Evolutionary conservation across 2,329 filamentous ascomycete genomes (phyloP).

Genomic region (Reticulascus tulasneorum): DNA sequence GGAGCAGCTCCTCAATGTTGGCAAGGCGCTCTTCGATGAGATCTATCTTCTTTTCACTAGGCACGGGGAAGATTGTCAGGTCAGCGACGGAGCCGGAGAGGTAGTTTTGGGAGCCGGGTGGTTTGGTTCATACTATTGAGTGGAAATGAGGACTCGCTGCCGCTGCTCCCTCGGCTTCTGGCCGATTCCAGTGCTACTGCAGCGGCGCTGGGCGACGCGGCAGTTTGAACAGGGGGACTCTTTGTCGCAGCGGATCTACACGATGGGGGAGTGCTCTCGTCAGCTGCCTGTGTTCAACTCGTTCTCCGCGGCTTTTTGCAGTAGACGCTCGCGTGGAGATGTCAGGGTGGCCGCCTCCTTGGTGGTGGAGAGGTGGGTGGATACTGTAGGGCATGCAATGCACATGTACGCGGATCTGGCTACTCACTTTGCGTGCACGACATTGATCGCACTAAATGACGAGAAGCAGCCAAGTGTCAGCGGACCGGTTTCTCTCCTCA

Average conservation of each 20-base stretch:
- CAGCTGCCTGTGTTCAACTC: no score
- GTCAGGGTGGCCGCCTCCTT: no score
- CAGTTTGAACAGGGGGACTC: conserved; percentile 56
- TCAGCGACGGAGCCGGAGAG: no score
- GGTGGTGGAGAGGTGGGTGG: no score
- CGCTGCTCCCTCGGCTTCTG: conserved; percentile 52
- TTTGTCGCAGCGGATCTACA: conserved; percentile 56
- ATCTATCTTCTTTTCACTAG: conserved; percentile 53
- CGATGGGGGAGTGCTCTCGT: no score
- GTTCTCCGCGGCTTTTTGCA: no score
- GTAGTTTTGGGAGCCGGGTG: no score
- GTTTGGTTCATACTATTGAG: conserved; percentile 59
- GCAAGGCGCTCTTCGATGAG: conserved; percentile 40
- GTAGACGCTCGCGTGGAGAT: no score
- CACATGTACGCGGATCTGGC: conserved; percentile 2
- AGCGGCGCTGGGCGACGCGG: conserved; percentile 46
- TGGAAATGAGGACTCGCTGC: conserved; percentile 55
- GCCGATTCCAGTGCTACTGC: conserved; percentile 50
- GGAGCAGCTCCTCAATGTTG: conserved; percentile 41
- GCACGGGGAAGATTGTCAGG: no score
- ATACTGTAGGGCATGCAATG: no score
- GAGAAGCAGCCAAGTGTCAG: conserved; percentile 14
- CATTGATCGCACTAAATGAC: conserved; percentile 40
- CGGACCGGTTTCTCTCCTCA: no score
- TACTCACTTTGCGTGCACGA: conserved; percentile 35